Percentiles rank a stretch among this genome's conserved stretches.
Conservation (phyloP, 768 basidiomycete species). For the Inosperma sp. region DNA sequence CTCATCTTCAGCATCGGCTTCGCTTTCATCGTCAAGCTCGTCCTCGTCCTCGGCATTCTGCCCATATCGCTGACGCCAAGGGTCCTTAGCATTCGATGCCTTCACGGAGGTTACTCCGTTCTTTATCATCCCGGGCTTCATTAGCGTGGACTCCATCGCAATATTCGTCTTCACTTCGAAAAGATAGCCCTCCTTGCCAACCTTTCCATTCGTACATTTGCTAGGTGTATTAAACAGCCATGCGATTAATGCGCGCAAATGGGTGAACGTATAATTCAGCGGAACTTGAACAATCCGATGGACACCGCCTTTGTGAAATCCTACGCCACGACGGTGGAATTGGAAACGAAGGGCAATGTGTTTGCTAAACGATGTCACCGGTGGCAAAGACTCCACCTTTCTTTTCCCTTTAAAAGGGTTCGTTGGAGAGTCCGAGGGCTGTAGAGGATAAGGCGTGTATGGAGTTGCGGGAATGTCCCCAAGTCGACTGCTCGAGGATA, state of each 20-base stretch:
- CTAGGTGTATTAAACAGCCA: constrained; percentile 48
- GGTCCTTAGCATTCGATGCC: constrained; percentile 50
- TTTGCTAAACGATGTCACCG: constrained; percentile 47
- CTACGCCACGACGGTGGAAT: constrained; percentile 37
- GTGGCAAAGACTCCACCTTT: constrained; percentile 38
- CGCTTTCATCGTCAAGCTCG: constrained; percentile 24
- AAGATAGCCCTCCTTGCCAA: constrained; percentile 43
- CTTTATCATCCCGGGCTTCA: constrained; percentile 51
- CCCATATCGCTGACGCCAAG: constrained; percentile 31
- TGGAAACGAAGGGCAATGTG: constrained; percentile 66
- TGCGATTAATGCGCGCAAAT: constrained; percentile 55
- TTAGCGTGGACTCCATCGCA: constrained; percentile 35
- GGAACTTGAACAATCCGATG: constrained; percentile 68
- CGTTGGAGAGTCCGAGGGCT: constrained; percentile 63
- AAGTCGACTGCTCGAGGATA: neutral
- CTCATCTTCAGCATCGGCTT: neutral
- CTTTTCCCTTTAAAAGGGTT: constrained; percentile 65
- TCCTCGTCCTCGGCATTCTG: constrained; percentile 22
- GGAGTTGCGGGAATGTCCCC: constrained; percentile 17
- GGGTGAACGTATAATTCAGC: constrained; percentile 62
- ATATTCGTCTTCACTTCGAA: constrained; percentile 58
- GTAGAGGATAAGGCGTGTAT: constrained; percentile 41
- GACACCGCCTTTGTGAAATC: constrained; percentile 43
- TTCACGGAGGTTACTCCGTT: constrained; percentile 43
- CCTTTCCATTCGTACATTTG: constrained; percentile 15